Base-by-base conservation (phyloP, 495 filamentous ascomycete genomes). In the Penicillium atrosanguineum region DNA sequence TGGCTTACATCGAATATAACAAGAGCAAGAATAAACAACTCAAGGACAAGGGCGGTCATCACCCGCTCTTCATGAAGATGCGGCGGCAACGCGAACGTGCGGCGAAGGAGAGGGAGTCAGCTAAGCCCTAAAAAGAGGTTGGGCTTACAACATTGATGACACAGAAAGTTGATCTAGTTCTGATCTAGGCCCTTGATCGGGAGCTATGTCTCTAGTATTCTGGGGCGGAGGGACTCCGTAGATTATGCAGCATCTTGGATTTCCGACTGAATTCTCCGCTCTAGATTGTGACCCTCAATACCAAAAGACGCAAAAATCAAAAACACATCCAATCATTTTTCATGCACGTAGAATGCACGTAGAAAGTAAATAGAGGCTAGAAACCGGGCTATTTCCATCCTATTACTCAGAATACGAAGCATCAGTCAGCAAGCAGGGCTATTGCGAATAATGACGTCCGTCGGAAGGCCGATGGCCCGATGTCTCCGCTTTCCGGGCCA, bases 1-100 rank as follows among this genome's bases (percentile, higher is more conserved):
- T 97, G 93, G 92, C 92, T 25, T 97, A 97, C 66, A 86, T 92
- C 48, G 95, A 98, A 71, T 86, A 86, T 63, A 87, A 87, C 60
- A 85, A 79, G 76, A 87, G 82, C 62, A 75, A 75, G 55, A 90
- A 90, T 61, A 91, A 89, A 71, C 85, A 95, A 64, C 81, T 92
- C 64, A 92, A 89, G 75, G 85, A 85, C 46, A 89, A 90, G 56
- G 62, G 49, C 15, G 66, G 59, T 7, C 77, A 81, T 57, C 85
- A 84, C 61, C 71, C 78, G 4, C 79, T 89, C 64, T 95, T 97
- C 70, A 87, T 85, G 69, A 95, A 96, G 73, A 71, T 96, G 56
- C 76, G 85, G 48, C 81, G 89, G 52, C 90, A 96, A 56, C 83
- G 85, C 49, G 80, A 74, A 60, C 85, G 80, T 69, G 72, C 80